Base-by-base conservation (phyloP, 2,329 filamentous ascomycete species). In the Paraphaeosphaeria sporulosa region DNA sequence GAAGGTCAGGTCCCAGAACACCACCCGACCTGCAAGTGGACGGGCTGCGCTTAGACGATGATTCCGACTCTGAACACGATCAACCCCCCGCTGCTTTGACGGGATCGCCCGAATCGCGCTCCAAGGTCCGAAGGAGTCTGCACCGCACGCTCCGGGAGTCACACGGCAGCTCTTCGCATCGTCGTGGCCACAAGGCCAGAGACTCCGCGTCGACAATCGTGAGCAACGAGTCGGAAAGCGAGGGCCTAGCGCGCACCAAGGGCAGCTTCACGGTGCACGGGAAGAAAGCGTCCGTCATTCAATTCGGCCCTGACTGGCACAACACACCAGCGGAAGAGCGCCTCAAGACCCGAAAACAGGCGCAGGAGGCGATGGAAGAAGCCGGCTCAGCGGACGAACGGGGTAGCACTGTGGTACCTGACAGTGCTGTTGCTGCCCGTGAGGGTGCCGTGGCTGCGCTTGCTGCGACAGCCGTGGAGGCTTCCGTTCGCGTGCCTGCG, bases 251-350 rank as follows among this genome's bases (percentile, higher is more conserved):
- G 7, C 88, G 95, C 50, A 90, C 90, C 13, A 88, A 91, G 13
- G 93, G 93, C 5, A 96, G 92, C 70, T 99, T 99, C 76, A 96
- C 95, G 4, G 89, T 99, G 4, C 95, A 99, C 72, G 94, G 95
- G 62, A 99, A 98, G 82, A 98, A 99, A 78, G 95, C 95, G 2
- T 97, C 93, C 0, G 92, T 99, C 58, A 92, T 99, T 67, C 96
- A 92, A n/a, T 96, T 99, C 74, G 93, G 94, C 9, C 89, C 89
- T n/a, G 94, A 97, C 69, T 89, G 97, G 81, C 90, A 94, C 71
- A 90, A 86, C 55, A 73, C 72, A 17, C 70, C 76, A 10, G 74
- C 77, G 23, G 77, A 78, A 55, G 77, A 79, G 64, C 64, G 76
- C 30, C 59, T 79, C 23, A 79, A 78, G 68, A 69, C 73, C 10